phyloP scores from a whole-genome alignment of 306 rosid genomes.

The Castanopsis chinensis region DNA sequence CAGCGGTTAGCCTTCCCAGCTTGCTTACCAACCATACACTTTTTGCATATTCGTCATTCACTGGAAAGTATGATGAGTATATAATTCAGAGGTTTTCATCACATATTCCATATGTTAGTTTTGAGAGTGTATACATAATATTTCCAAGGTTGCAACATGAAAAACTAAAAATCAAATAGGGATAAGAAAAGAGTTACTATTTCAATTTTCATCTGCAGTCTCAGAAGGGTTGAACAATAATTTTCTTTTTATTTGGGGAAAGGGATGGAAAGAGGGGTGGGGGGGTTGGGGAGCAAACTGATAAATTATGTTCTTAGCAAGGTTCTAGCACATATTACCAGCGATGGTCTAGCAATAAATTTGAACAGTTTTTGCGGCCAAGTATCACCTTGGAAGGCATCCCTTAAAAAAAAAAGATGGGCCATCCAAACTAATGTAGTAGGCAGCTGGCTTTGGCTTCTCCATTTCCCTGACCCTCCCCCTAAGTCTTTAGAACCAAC shows the following conservation, averaged over 20 bases:
- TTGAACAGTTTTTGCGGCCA: background rate
- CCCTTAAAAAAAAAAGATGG: background rate
- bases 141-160: background rate
- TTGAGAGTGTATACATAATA: background rate
- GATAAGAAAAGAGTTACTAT: conserved; percentile 5
- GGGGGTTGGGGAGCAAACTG: background rate
- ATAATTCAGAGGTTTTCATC: conserved; percentile 19
- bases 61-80: conserved; percentile 44
- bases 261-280: background rate
- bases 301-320: background rate
- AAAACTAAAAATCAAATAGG: conserved; percentile 9
- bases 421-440: background rate
- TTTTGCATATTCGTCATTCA: conserved; percentile 63
- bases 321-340: background rate
- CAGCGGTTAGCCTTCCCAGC: conserved; percentile 87
- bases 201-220: conserved; percentile 5
- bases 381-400: background rate
- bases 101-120: conserved; percentile 1
- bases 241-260: background rate
- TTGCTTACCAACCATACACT: conserved; percentile 83
- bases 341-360: background rate
- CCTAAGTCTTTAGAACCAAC: background rate
- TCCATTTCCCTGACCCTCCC: background rate
- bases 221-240: background rate
- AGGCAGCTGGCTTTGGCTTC: background rate